Percentiles rank a stretch among this genome's conserved stretches.
phyloP scores from a whole-genome alignment of 305 asterid genomes.

The Fraxinus angustifolia region DNA sequence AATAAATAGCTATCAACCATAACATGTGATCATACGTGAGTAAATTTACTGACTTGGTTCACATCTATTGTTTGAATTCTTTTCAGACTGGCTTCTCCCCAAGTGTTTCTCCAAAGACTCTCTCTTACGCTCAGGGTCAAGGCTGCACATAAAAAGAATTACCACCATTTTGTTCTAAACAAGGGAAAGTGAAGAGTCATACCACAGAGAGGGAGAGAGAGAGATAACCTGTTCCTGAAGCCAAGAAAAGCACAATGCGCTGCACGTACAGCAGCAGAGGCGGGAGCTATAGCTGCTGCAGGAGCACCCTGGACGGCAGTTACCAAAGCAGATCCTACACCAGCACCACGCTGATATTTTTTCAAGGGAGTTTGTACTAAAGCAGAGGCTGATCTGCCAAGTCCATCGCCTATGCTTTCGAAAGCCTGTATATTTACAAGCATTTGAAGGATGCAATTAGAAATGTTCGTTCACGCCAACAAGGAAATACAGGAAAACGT shows the following conservation, averaged over 20 bases:
- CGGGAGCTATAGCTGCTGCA: slow-evolving; percentile 95
- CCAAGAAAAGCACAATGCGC: slow-evolving; percentile 89
- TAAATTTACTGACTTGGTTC: slow-evolving; percentile 22
- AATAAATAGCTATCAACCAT: background rate
- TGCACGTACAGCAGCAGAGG: slow-evolving; percentile 89
- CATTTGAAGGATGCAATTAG: slow-evolving; percentile 9
- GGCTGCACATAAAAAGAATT: slow-evolving; percentile 51
- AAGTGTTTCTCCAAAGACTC: slow-evolving; percentile 61
- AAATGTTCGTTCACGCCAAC: background rate
- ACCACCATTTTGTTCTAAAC: slow-evolving; percentile 1
- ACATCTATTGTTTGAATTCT: slow-evolving; percentile 10
- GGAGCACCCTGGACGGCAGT: slow-evolving; percentile 89
- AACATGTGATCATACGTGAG: background rate
- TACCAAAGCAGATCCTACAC: slow-evolving; percentile 78
- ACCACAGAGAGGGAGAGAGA: slow-evolving; percentile 3
- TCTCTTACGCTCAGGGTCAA: slow-evolving; percentile 89
- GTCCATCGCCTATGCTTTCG: slow-evolving; percentile 84
- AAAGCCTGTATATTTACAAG: slow-evolving; percentile 59
- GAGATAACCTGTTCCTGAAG: slow-evolving; percentile 74
- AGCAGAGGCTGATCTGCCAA: slow-evolving; percentile 87
- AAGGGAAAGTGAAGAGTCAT: background rate
- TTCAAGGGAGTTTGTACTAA: slow-evolving; percentile 74
- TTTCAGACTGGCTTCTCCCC: slow-evolving; percentile 55
- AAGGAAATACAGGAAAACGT: slow-evolving; percentile 2
- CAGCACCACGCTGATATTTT: slow-evolving; percentile 74